Base-by-base conservation (phyloP, 2,329 filamentous ascomycete genomes). In the Arthrocladium fulminans region DNA sequence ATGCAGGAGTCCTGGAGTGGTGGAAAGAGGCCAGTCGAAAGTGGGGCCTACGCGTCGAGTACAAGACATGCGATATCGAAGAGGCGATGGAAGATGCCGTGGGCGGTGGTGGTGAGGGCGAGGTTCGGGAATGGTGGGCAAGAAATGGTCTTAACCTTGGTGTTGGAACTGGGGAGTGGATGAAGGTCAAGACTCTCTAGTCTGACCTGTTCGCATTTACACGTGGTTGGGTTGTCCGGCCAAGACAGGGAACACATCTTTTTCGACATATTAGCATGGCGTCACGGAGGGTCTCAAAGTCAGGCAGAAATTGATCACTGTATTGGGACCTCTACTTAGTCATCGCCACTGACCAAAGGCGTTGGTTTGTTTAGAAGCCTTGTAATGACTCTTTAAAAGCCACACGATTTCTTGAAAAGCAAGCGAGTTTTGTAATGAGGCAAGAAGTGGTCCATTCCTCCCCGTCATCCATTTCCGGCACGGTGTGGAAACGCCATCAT, bases 31-130 rank as follows among this genome's bases (percentile, higher is more conserved):
- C 54, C 24, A 56, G 53, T 38, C 84, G 86, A 60, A 75, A 74
- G 25, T 72, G 68, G 29, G 80, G 81, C 0, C 74, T 89, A 57
- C 76, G 79, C 45, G 88, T 96, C 22, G 88, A 94, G 65, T 96
- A 95, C 67, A 89, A 90, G 65, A 94, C 88, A 1, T 95, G 88
- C 65, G 88, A 94, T 65, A 92, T 97, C 52, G 89, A 96, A 64
- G 90, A 96, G 67, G 89, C 89, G 0, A 74, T 96, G 32, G 89
- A 96, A 63, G 89, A 95, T 63, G 86, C 87, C 19, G 78, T 90
- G 3, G 78, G 79, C 30, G 78, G 73, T 1, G 67, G 72, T 3
- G 81, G 84, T 47, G 84, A 88, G 53, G 79, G 81, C 55, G 76
- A 77, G 30, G 86, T 94, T 15, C 73, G 86, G 49, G 74, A 76